A percentile compares a stretch with the other conserved stretches of the same genome.
Conservation (phyloP, 345 rosid genomes). For the Raphanus sativus region DNA sequence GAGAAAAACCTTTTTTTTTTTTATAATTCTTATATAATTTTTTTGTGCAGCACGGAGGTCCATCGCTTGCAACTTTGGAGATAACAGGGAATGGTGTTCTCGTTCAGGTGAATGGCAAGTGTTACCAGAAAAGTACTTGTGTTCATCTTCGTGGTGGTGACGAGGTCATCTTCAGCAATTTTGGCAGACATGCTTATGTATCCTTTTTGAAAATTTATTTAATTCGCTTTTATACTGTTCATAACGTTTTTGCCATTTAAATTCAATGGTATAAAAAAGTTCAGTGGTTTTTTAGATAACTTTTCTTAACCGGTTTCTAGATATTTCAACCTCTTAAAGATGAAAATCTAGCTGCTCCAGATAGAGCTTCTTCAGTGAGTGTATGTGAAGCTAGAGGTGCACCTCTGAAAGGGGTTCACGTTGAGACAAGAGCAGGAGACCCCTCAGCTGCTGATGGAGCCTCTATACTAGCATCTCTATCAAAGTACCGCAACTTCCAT, state of each 20-base stretch:
- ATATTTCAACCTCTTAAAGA: constrained; percentile 82
- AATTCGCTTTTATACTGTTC: constrained; percentile 12
- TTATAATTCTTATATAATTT: constrained; percentile 23
- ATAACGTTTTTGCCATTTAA: not conserved
- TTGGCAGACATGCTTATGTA: constrained; percentile 92
- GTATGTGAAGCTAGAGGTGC: constrained; percentile 74
- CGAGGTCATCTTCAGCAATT: constrained; percentile 70
- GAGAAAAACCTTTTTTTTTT: too few relatives aligned
- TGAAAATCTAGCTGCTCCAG: constrained; percentile 62
- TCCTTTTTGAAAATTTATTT: constrained; percentile 49
- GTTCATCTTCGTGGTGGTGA: constrained; percentile 80
- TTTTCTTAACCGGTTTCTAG: constrained; percentile 56
- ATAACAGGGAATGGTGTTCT: constrained; percentile 74
- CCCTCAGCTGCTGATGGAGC: constrained; percentile 88
- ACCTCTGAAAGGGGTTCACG: constrained; percentile 66
- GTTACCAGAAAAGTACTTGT: constrained; percentile 46
- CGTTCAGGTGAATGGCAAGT: constrained; percentile 83
- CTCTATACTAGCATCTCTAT: constrained; percentile 83
- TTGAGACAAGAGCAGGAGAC: constrained; percentile 82
- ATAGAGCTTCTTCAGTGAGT: constrained; percentile 59
- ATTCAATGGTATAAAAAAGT: not conserved
- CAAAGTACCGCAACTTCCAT: constrained; percentile 56
- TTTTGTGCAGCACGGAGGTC: constrained; percentile 60
- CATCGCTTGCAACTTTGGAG: constrained; percentile 66
- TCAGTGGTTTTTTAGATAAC: constrained; percentile 3